Evolutionary conservation across 306 rosid species (phyloP), one percentile per base, ranked within the genome.

Genomic region (Pterocarpus santalinus): DNA sequence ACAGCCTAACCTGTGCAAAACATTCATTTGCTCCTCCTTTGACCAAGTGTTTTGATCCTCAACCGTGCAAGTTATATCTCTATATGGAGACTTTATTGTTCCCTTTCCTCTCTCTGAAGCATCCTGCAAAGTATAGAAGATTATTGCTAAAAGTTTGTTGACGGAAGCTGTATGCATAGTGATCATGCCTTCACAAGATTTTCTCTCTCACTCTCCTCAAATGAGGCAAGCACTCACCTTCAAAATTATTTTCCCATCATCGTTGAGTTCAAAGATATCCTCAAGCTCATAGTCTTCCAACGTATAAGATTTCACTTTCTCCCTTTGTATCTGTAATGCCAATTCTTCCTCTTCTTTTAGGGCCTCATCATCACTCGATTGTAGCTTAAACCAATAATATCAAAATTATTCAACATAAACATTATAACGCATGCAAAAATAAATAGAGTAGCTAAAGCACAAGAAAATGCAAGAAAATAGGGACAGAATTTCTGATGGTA

Each of bases 291-390:
- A 92, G 85, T 94, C 98, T 81, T 82, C 94, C 85, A 71, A 53
- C 7, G 94, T 89, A 14, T 82, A 81, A 34, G 76, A 38, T 72
- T 80, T 82, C 80, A 90, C 90, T 62, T 69, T 88, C 77, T 94
- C 90, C 84, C 84, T 90, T 82, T 85, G 94, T 68, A 87, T 62
- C 73, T 85, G 82, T 28, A 61, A 28, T n/a, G 88, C 99, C 81
- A 82, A 81, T 74, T 83, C 89, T 85, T 90, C 99, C 86, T 95
- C 99, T 83, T 88, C 92, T 65, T 85, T 79, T 44, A 85, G 90
- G 71, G 92, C 91, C 68, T 91, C 97, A 63, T 93, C 97, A 43
- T 91, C 99, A 49, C 97, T 93, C 61, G 94, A 86, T 86, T 83
- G 91, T 70, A 73, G 30, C 97, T 92, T 74, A 65, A 84, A 74